phyloP scores from a whole-genome alignment of 306 rosid genomes.

The Vachellia collinsii region DNA sequence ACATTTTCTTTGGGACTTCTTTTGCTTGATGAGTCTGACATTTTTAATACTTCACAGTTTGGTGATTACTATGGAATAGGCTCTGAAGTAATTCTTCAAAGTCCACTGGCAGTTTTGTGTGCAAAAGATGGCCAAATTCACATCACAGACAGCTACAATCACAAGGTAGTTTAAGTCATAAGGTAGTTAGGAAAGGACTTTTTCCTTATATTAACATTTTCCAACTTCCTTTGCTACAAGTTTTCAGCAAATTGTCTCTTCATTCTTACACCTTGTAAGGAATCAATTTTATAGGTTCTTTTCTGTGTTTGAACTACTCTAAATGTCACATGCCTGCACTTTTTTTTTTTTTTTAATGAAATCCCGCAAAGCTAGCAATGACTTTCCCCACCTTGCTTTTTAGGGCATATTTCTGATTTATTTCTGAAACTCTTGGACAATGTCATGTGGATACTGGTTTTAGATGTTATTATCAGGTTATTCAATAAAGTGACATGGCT shows the following conservation, averaged over 20 bases:
- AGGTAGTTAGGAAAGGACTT: background rate
- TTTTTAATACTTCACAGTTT: slow-evolving; percentile 60
- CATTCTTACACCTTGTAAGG: slow-evolving; percentile 29
- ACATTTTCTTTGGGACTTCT: slow-evolving; percentile 15
- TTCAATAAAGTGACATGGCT: background rate
- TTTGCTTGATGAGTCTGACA: slow-evolving; percentile 28
- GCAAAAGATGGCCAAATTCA: slow-evolving; percentile 66
- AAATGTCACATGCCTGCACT: slow-evolving; percentile 22
- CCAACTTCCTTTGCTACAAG: slow-evolving; percentile 21
- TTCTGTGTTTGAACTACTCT: slow-evolving; percentile 25
- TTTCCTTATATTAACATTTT: slow-evolving; percentile 20
- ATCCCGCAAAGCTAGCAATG: slow-evolving; percentile 6
- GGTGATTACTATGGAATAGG: slow-evolving; percentile 96
- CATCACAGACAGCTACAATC: slow-evolving; percentile 35
- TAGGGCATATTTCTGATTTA: slow-evolving; percentile 13
- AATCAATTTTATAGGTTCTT: slow-evolving; percentile 27
- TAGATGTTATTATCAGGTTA: background rate
- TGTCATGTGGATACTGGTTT: background rate
- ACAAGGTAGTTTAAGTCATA: slow-evolving; percentile 56
- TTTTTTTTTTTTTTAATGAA: slow-evolving; percentile 15
- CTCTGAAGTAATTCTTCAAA: slow-evolving; percentile 89
- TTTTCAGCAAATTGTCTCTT: slow-evolving; percentile 18
- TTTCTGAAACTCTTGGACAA: slow-evolving; percentile 1
- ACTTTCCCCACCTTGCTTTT: slow-evolving; percentile 4
- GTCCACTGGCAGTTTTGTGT: slow-evolving; percentile 80